Evolutionary conservation across 345 rosid genomes (phyloP), one percentile per base, ranked within the genome.

Genomic region (Trapa bicornis): DNA sequence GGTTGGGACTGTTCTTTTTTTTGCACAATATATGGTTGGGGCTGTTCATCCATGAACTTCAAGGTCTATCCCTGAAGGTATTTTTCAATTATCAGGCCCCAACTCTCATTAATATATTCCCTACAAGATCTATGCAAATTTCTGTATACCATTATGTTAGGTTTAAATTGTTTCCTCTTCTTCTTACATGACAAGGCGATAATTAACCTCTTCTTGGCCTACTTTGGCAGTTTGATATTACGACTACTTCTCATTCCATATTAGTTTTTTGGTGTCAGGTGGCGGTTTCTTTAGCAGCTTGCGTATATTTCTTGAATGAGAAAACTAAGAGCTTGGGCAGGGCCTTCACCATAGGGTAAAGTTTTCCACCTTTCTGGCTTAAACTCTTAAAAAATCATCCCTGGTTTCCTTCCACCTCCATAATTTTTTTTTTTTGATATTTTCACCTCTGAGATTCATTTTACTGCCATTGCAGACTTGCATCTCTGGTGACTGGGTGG

Each of bases 231-330:
- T n/a, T n/a, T n/a, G n/a, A n/a, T n/a, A n/a, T n/a, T n/a, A n/a
- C 36, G 1, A 8, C 2, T 16, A 10, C 15, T 37, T 62, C 65
- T 5, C 3, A 15, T 29, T 38, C 48, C 41, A 33, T 3, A 37
- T 36, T 38, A 3, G 67, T 43, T 29, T 22, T n/a, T 42, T 33
- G 15, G 8, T 13, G 69, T 74, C 83, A 93, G 97, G 99, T 94
- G 67, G 96, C 96, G 32, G 97, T 94, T 3, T 91, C 97, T 54
- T 84, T 94, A 73, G 91, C 88, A 53, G 97, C 99, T 58, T 94
- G 99, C 89, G 76, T 89, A 72, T 91, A 87, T 77, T 94, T 94
- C 73, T 81, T 94, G 65, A 87, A 89, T 54, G 95, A 94, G 77
- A 94, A 94, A 87, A 89, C 96, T 47, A 85, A 94, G 80, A 94